Percentiles rank a stretch among this genome's conserved stretches.
Conservation (phyloP, 106 monocot genomes). For the Amphibolis antarctica region DNA sequence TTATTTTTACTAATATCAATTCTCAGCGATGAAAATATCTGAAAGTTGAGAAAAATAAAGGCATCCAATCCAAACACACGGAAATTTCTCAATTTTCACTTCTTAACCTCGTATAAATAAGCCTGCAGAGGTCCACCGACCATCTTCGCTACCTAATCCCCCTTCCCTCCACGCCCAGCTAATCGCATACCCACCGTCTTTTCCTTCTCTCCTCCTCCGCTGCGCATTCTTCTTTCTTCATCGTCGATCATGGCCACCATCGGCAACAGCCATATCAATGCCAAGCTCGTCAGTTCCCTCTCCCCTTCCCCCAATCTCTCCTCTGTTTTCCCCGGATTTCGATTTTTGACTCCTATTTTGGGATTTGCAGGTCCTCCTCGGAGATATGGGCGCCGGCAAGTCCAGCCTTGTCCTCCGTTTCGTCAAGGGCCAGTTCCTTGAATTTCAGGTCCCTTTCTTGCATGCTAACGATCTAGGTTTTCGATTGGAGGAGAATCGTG, state of each 20-base stretch:
- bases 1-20: too few relatives aligned
- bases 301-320: not conserved
- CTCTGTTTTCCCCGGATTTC: not conserved
- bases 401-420: constrained; percentile 96
- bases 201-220: not conserved
- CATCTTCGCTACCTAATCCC: too few relatives aligned
- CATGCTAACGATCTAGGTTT: not conserved
- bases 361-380: constrained; percentile 59
- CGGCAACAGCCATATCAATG: constrained; percentile 63
- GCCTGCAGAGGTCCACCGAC: too few relatives aligned
- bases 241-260: constrained; percentile 45
- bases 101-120: too few relatives aligned
- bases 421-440: constrained; percentile 94
- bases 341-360: not conserved
- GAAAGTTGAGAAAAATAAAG: too few relatives aligned
- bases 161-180: too few relatives aligned
- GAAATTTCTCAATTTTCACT: too few relatives aligned
- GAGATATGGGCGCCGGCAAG: constrained; percentile 95
- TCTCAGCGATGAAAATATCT: too few relatives aligned
- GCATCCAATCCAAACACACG: too few relatives aligned
- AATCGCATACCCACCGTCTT: too few relatives aligned
- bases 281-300: constrained; percentile 41
- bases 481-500: not conserved
- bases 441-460: constrained; percentile 60
- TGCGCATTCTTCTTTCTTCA: not conserved